Evolutionary conservation across 441 rosid genomes (phyloP).

Genomic region (Sinapis alba): DNA sequence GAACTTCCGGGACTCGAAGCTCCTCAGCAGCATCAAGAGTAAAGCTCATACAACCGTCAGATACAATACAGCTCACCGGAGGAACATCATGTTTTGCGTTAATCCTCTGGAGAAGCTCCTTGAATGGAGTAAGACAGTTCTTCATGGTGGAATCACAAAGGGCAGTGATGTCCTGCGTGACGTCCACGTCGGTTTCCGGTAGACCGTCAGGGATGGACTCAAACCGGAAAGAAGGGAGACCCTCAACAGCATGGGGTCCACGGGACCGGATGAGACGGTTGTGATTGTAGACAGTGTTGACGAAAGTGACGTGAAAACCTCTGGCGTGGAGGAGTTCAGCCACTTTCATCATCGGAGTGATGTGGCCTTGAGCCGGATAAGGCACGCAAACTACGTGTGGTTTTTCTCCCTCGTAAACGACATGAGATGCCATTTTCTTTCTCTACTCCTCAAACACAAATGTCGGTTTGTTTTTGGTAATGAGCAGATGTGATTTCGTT

Average conservation of each 20-base stretch:
- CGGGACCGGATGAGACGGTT: slow-evolving; percentile 32
- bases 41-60: slow-evolving; percentile 35
- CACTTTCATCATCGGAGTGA: slow-evolving; percentile 36
- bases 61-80: slow-evolving; percentile 39
- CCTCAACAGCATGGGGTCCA: slow-evolving; percentile 26
- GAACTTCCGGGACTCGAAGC: slow-evolving; percentile 30
- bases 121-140: slow-evolving; percentile 32
- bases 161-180: slow-evolving; percentile 28
- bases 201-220: slow-evolving; percentile 38
- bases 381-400: slow-evolving; percentile 38
- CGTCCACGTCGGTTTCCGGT: slow-evolving; percentile 26
- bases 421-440: slow-evolving; percentile 5
- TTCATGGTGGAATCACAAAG: slow-evolving; percentile 29
- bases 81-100: slow-evolving; percentile 23
- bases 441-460: background rate
- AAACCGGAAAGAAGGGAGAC: slow-evolving; percentile 27
- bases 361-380: slow-evolving; percentile 40
- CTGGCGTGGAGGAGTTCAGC: slow-evolving; percentile 36
- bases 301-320: slow-evolving; percentile 38
- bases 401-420: slow-evolving; percentile 6
- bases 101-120: slow-evolving; percentile 26
- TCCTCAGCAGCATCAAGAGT: slow-evolving; percentile 38
- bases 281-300: slow-evolving; percentile 39
- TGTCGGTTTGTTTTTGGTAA: background rate
- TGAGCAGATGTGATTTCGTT: background rate